Base-by-base conservation (phyloP, 805 yeast species). In the Teunomyces tritomae region DNA sequence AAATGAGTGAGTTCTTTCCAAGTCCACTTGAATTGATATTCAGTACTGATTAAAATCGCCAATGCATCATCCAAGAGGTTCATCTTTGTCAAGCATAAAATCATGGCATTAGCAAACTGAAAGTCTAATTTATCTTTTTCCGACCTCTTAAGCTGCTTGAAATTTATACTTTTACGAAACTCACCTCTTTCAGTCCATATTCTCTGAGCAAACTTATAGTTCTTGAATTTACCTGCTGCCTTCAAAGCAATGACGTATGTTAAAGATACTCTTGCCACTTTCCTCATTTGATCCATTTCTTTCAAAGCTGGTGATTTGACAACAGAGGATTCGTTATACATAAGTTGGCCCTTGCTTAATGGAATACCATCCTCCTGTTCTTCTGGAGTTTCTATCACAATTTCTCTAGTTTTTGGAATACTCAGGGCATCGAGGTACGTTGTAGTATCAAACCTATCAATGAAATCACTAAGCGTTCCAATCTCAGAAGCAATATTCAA, bases 131-230 rank as follows among this genome's bases (percentile, higher is more conserved):
- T 58, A 37, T 76, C 76, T 53, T 77, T 80, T 27, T 55, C 61
- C 0, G 48, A 45, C 8, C 67, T 56, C 0, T 70, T 43, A 13
- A 81, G 58, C 0, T 48, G 32, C 44, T 72, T 77, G 70, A 86
- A 90, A 2, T 54, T 52, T 0, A 41, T 20, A 0, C 87, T 74
- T 49, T 79, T 80, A 44, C 97, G 73, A 66, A 77, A 89, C 17
- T 62, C 51, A 2, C 97, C 97, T 57, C 97, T 78, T 57, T 87
- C 96, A 2, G 67, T 64, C 96, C 96, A 90, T 1, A 87, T 71
- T 24, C 67, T 63, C 47, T 81, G 82, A 3, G 90, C 91, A 59
- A 85, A 79, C 0, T 70, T 71, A 35, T 75, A 63, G 56, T 84
- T 78, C 34, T 74, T 71, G 57, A 78, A 78, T 41, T 72, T 70